A percentile compares a stretch with the other conserved stretches of the same genome.
These are phyloP conservation scores for Debaryomyces psychrophilus DNA, from an alignment of 1,139 yeast species.

Conservation along the genomic window DNA sequence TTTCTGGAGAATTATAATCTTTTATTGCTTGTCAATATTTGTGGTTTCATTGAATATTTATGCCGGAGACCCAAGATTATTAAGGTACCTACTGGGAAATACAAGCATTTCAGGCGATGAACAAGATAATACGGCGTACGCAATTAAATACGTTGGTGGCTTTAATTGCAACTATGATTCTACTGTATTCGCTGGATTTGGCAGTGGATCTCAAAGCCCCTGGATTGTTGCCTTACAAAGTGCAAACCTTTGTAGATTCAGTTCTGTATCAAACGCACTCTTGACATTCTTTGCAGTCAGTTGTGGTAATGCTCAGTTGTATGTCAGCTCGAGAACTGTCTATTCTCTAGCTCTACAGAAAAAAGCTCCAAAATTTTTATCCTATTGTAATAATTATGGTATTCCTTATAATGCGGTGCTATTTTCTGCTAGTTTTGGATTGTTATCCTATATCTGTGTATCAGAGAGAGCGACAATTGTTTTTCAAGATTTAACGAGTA, in stretches of 20 bases:
- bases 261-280: constrained; percentile 65
- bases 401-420: constrained; percentile 75
- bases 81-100: constrained; percentile 51
- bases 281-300: constrained; percentile 75
- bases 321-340: constrained; percentile 77
- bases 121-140: constrained; percentile 29
- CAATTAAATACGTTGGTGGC: constrained; percentile 46
- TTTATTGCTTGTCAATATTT: constrained; percentile 72
- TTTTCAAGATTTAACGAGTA: constrained; percentile 63
- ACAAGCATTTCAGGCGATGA: constrained; percentile 32
- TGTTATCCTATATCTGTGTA: constrained; percentile 62
- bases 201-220: constrained; percentile 70
- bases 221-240: constrained; percentile 81
- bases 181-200: constrained; percentile 48
- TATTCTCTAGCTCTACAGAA: constrained; percentile 75
- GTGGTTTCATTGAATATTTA: constrained; percentile 71
- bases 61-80: constrained; percentile 73
- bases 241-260: constrained; percentile 64
- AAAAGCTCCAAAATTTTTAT: constrained; percentile 64
- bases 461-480: constrained; percentile 63
- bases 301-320: constrained; percentile 76
- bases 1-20: constrained; percentile 68
- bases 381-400: constrained; percentile 64
- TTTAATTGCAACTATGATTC: constrained; percentile 37
- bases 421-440: constrained; percentile 61